Evolutionary conservation across 2,329 filamentous ascomycete genomes (phyloP), one percentile per base, ranked within the genome.

Genomic region (Didymella arachidicola): DNA sequence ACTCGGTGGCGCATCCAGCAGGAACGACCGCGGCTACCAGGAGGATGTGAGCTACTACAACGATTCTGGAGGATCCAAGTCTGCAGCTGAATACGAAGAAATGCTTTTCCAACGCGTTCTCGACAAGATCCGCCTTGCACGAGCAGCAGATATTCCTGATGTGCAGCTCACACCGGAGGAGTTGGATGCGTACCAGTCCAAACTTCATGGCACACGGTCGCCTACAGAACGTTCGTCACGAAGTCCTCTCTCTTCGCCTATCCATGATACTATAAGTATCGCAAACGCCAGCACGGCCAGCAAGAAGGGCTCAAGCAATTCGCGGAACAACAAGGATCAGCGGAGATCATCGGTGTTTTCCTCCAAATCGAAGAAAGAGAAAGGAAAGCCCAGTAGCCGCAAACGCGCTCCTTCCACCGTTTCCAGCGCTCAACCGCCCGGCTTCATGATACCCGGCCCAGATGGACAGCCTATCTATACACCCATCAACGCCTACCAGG

Each of bases 91-190:
- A 68, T 87, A 91, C 57, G 92, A 96, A 73, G 89, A 94, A 66
- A 83, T 85, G 63, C 78, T 96, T 67, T 87, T 95, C 63, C 89
- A 93, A 64, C 87, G 87, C 64, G 93, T 93, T 39, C 79, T 96
- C 76, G 87, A 88, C 68, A 89, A 92, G 65, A 96, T 97, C 72
- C 86, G 88, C 64, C 86, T 87, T 64, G 92, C 93, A 16, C 88
- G 91, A 73, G 86, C 86, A 62, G 87, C 87, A 70, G 93, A 93
- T 63, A 89, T 89, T 76, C 82, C 84, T 43, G 91, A 96, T 57
- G 91, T 97, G 55, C 90, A 89, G 73, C 84, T 98, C 63, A 92
- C 85, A 67, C 86, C 88, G 70, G 87, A 90, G 53, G 93, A 97
- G 76, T 81, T 97, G 67, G 89, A 89, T 61, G 93, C 92, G 45